A percentile compares a stretch with the other conserved stretches of the same genome.
phyloP scores from a whole-genome alignment of 768 basidiomycete genomes.

The Psilocybe azurescens region DNA sequence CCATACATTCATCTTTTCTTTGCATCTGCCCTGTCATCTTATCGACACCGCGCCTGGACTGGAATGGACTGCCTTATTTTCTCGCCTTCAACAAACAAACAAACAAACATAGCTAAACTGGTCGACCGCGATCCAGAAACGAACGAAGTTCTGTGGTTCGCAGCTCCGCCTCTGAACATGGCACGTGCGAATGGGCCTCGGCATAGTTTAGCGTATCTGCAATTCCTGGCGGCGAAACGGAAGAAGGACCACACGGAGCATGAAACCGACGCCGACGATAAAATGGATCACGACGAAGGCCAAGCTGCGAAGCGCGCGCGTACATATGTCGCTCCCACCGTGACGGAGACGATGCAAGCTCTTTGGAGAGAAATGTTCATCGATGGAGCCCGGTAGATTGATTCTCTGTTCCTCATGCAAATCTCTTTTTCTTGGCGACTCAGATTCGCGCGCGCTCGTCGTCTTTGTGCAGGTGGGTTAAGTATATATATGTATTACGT shows the following conservation, averaged over 20 bases:
- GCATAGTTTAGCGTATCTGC: constrained; percentile 74
- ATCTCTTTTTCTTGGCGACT: background rate
- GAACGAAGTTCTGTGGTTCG: constrained; percentile 90
- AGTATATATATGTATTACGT: background rate
- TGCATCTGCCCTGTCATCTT: background rate
- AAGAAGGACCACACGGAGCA: constrained; percentile 30
- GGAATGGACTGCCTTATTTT: background rate
- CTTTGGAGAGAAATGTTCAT: constrained; percentile 27
- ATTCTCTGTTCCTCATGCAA: background rate
- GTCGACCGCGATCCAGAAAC: constrained; percentile 88
- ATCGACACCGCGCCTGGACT: background rate
- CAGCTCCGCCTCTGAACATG: constrained; percentile 77
- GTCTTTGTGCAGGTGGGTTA: background rate
- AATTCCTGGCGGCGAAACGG: constrained; percentile 65
- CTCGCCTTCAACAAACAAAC: background rate
- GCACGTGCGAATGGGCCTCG: constrained; percentile 53
- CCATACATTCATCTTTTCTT: background rate
- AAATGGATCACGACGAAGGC: constrained; percentile 17
- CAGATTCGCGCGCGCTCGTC: background rate
- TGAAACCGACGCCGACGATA: constrained; percentile 16
- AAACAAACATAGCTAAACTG: constrained; percentile 55
- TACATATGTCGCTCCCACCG: constrained; percentile 40
- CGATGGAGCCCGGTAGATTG: constrained; percentile 8
- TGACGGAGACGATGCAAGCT: constrained; percentile 41
- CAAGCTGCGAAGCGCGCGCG: constrained; percentile 25